Evolutionary conservation across 768 basidiomycete genomes (phyloP).

Genomic region (Boletus bicolor): DNA sequence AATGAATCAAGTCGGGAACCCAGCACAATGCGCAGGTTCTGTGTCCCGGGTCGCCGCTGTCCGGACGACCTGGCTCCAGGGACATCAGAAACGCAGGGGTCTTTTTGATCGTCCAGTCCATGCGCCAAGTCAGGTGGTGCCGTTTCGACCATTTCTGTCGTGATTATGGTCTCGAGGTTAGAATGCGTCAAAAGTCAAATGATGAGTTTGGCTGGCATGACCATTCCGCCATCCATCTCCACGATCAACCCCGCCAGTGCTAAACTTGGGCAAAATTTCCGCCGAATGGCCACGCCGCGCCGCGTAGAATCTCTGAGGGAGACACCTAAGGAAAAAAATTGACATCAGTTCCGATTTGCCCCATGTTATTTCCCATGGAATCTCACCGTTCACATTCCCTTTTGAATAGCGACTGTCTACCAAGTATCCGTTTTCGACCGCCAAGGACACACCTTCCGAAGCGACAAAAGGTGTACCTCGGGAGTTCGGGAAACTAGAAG

Average conservation of each 20-base stretch:
- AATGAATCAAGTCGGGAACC: not conserved
- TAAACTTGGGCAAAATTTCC: constrained; percentile 3
- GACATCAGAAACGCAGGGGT: not conserved
- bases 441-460: not conserved
- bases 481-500: not conserved
- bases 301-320: not conserved
- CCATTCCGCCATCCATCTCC: not conserved
- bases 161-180: not conserved
- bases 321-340: not conserved
- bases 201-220: not conserved
- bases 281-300: not conserved
- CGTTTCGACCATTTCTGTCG: not conserved
- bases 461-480: not conserved
- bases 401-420: not conserved
- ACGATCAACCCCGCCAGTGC: not conserved
- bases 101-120: not conserved
- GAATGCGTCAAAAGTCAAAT: not conserved
- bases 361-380: constrained; percentile 3
- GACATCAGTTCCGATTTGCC: not conserved
- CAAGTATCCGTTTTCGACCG: not conserved
- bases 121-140: not conserved
- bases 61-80: not conserved
- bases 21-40: not conserved
- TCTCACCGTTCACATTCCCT: constrained; percentile 5
- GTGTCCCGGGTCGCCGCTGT: not conserved